Conservation (phyloP, 768 basidiomycete species). For the Artomyces pyxidatus region DNA sequence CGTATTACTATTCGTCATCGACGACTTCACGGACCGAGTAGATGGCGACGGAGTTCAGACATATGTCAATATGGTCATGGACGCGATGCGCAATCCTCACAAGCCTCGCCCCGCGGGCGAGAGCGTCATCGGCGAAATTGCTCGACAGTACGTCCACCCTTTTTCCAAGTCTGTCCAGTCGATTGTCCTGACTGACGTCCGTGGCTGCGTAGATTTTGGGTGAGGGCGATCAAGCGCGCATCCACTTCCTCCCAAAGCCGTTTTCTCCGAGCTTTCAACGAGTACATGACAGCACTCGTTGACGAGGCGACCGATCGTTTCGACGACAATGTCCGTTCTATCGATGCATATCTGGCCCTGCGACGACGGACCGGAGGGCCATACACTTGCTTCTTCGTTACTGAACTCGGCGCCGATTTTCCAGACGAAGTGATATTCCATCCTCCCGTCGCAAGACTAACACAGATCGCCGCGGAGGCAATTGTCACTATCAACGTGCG, state of each 20-base stretch:
- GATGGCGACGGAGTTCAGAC: constrained; percentile 22
- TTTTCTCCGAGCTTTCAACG: constrained; percentile 30
- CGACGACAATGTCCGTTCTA: constrained; percentile 23
- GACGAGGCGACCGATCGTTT: constrained; percentile 35
- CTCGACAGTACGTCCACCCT: constrained; percentile 35
- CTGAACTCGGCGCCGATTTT: constrained; percentile 30
- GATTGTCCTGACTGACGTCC: too few relatives aligned
- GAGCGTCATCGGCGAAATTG: constrained; percentile 31
- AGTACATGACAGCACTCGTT: constrained; percentile 31
- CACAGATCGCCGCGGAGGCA: constrained; percentile 26
- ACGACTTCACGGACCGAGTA: constrained; percentile 41
- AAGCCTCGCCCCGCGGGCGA: constrained; percentile 29
- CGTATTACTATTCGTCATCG: constrained; percentile 42
- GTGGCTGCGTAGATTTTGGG: constrained; percentile 35
- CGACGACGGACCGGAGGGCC: constrained; percentile 34
- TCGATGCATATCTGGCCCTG: constrained; percentile 32
- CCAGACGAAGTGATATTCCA: constrained; percentile 35
- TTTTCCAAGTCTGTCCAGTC: too few relatives aligned
- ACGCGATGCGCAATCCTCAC: constrained; percentile 31
- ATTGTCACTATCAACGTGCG: constrained; percentile 32
- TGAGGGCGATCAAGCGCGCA: constrained; percentile 18
- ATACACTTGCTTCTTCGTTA: constrained; percentile 31
- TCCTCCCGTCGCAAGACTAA: constrained; percentile 27
- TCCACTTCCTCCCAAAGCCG: constrained; percentile 21
- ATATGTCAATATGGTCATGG: constrained; percentile 29